phyloP scores from a whole-genome alignment of 306 rosid genomes.

The Begonia peltatifolia region DNA sequence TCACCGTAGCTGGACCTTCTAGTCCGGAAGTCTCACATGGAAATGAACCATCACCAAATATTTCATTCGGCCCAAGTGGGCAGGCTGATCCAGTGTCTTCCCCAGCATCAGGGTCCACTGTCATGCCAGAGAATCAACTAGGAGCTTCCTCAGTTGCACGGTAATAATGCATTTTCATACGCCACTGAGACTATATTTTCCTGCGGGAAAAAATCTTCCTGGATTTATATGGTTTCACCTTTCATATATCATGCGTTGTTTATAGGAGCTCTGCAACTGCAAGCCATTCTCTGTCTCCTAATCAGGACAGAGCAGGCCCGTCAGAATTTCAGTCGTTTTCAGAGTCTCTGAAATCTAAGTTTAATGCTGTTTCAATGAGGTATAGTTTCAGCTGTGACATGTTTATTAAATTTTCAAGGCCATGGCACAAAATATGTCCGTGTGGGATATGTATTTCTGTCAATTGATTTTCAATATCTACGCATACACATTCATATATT shows the following conservation, averaged over 20 bases:
- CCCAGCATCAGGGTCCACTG: slow-evolving; percentile 26
- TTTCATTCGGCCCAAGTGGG: slow-evolving; percentile 15
- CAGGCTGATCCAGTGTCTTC: slow-evolving; percentile 32
- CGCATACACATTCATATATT: not conserved
- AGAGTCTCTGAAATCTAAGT: slow-evolving; percentile 59
- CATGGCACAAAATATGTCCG: not conserved
- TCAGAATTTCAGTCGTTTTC: slow-evolving; percentile 78
- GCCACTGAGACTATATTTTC: no score
- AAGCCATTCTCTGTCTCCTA: slow-evolving; percentile 24
- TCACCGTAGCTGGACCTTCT: slow-evolving; percentile 32
- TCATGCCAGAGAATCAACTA: slow-evolving; percentile 24
- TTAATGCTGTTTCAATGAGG: slow-evolving; percentile 57
- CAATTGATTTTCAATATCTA: not conserved
- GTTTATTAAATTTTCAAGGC: slow-evolving; percentile 4
- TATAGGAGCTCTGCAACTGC: slow-evolving; percentile 6
- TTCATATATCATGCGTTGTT: not conserved
- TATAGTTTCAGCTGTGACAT: slow-evolving; percentile 11
- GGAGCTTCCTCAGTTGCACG: slow-evolving; percentile 24
- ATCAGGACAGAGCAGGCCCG: slow-evolving; percentile 54
- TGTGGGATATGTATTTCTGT: no score
- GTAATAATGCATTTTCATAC: slow-evolving; percentile 9
- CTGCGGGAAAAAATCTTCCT: no score
- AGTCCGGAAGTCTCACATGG: slow-evolving; percentile 28
- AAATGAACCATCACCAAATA: slow-evolving; percentile 30
- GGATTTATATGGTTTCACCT: not conserved